Evolutionary conservation across 495 filamentous ascomycete genomes (phyloP), one percentile per base, ranked within the genome.

Genomic region (Neurospora tetraspora): DNA sequence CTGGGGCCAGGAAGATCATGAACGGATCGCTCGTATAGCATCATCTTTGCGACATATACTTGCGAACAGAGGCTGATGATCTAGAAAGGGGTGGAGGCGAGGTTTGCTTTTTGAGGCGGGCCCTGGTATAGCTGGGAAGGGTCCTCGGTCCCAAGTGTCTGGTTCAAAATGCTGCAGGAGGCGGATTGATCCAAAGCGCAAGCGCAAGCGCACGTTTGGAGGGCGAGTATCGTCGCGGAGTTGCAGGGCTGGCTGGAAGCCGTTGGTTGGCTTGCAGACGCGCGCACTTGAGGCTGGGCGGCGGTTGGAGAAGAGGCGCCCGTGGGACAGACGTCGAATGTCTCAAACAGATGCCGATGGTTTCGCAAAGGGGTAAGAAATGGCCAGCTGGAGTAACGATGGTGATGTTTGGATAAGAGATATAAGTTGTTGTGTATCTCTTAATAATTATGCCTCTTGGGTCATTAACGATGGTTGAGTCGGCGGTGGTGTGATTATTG

Each of bases 1-100:
- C 88, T 89, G 47, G 93, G 93, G 76, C 87, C 85, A 39, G 84
- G 83, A 80, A 80, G 75, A 47, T 84, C 84, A 73, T 82, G 78
- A 74, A 83, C 78, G 74, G 81, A 81, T 75, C 75, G 78, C 76
- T 82, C 79, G 79, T 89, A 84, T 78, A 85, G 84, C 82, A 87
- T 89, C 88, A 90, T 91, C 79, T 78, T 80, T 71, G 78, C 76
- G 76, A 71, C 53, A 37, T 74, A 43, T 61, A 61, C 23, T 61
- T 31, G 53, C 53, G 53, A 34, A 61, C 53, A 61, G 2, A 61
- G 12, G 12, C 14, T 77, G 72, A 38, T 53, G 61, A 42, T 71
- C 39, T 74, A n/a, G 20, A 59, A 40, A 23, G 23, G 71, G 31
- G 27, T 68, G 31, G 18, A 59, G 39, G 39, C 39, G 14, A 40